A percentile compares a stretch with the other conserved stretches of the same genome.
Evolutionary conservation across 352 stramenopile genomes (phyloP).

Genomic region (Phytophthora palmivora): DNA sequence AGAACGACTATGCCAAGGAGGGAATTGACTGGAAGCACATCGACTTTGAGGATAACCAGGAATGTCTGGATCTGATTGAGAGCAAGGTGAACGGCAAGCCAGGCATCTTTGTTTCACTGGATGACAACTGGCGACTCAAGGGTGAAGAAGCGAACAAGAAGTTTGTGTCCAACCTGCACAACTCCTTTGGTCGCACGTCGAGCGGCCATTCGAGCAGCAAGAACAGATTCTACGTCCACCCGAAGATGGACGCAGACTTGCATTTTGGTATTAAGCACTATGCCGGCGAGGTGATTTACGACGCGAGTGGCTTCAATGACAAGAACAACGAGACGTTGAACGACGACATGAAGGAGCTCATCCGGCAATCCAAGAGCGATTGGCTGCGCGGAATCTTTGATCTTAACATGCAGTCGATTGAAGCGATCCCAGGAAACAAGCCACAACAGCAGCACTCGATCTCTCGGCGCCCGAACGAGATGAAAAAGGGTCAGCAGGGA

Average conservation of each 20-base stretch:
- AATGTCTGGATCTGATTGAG: constrained; percentile 94
- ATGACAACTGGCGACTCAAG: constrained; percentile 96
- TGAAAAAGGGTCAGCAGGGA: constrained; percentile 48
- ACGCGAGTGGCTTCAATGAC: constrained; percentile 97
- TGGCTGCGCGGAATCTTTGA: constrained; percentile 90
- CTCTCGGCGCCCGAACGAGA: constrained; percentile 69
- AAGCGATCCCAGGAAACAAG: constrained; percentile 78
- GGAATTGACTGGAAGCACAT: constrained; percentile 94
- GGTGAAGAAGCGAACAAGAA: constrained; percentile 93
- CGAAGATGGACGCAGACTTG: constrained; percentile 91
- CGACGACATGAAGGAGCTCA: constrained; percentile 94
- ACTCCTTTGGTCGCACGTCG: constrained; percentile 76
- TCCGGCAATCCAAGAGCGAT: constrained; percentile 84
- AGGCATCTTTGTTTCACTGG: constrained; percentile 95
- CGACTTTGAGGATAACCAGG: constrained; percentile 95
- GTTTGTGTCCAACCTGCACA: constrained; percentile 90
- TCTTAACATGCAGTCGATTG: constrained; percentile 86
- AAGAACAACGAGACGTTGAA: constrained; percentile 99
- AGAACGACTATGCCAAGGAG: constrained; percentile 98
- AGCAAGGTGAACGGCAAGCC: constrained; percentile 89
- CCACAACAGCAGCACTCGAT: constrained; percentile 73
- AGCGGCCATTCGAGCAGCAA: constrained; percentile 65
- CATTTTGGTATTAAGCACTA: constrained; percentile 92
- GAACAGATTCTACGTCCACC: constrained; percentile 91
- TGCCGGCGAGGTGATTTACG: constrained; percentile 97